These are phyloP conservation scores for Hibiscus syriacus DNA, from an alignment of 345 rosid genomes.

Conservation along the genomic window DNA sequence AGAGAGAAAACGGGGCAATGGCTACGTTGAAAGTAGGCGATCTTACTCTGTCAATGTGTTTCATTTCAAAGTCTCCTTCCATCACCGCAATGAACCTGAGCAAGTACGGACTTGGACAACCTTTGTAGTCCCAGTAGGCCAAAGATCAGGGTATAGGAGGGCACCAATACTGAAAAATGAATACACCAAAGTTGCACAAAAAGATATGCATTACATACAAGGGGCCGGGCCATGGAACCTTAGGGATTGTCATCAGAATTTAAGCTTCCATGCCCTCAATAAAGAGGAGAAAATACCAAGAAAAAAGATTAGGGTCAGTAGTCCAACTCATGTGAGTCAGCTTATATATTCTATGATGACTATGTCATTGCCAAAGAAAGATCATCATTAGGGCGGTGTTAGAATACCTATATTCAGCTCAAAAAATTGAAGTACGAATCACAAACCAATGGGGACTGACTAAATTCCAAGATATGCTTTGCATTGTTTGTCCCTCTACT, in stretches of 20 bases:
- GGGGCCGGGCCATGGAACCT: not conserved
- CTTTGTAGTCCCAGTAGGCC: not conserved
- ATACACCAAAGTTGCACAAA: not conserved
- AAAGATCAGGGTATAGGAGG: not conserved
- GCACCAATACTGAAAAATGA: not conserved
- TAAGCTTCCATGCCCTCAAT: not conserved
- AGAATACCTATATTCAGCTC: not conserved
- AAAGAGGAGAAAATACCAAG: not conserved
- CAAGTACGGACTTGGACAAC: not conserved
- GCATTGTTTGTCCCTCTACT: not conserved
- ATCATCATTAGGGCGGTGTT: not conserved
- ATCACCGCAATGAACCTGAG: slow-evolving; percentile 19
- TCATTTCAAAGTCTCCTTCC: slow-evolving; percentile 88
- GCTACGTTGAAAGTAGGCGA: slow-evolving; percentile 53
- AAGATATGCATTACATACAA: not conserved
- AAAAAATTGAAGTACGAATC: not conserved
- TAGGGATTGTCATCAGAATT: not conserved
- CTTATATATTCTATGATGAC: not conserved
- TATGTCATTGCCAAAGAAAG: not conserved
- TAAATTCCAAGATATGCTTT: not conserved
- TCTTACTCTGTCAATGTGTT: slow-evolving; percentile 47
- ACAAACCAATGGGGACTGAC: not conserved
- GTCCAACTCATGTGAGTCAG: not conserved
- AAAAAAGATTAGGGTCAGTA: not conserved
- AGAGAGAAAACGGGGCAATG: slow-evolving; percentile 62